Evolutionary conservation across 495 filamentous ascomycete genomes (phyloP).

Genomic region (Xylaria curta): DNA sequence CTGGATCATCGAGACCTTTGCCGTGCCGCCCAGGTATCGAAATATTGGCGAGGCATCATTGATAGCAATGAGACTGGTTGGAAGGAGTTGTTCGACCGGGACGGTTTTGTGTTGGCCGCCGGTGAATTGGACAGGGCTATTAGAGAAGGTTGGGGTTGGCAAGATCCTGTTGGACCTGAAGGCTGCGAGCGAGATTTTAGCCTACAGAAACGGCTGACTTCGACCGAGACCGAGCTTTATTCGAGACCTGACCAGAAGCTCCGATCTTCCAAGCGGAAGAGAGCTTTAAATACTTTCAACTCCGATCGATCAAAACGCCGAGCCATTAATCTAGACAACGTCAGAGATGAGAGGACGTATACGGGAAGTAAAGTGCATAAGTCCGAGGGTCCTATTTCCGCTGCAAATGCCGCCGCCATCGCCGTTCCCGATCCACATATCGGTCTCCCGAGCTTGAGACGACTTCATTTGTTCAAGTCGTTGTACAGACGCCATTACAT

Average conservation of each 20-base stretch:
- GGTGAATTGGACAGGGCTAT: constrained; percentile 89
- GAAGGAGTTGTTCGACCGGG: constrained; percentile 88
- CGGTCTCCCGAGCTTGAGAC: constrained; percentile 77
- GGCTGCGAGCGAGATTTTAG: constrained; percentile 84
- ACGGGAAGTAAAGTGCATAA: constrained; percentile 46
- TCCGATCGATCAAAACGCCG: constrained; percentile 62
- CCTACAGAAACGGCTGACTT: constrained; percentile 50
- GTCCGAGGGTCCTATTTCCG: constrained; percentile 83
- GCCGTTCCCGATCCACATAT: constrained; percentile 83
- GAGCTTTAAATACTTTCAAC: constrained; percentile 44
- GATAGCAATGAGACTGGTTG: constrained; percentile 93
- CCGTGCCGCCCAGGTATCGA: constrained; percentile 90
- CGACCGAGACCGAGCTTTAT: constrained; percentile 56
- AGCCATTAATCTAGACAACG: constrained; percentile 49
- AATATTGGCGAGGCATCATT: constrained; percentile 86
- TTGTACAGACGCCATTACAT: constrained; percentile 91
- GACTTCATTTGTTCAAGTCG: constrained; percentile 93
- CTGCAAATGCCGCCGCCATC: constrained; percentile 78
- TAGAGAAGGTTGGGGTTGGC: constrained; percentile 98
- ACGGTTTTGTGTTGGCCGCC: constrained; percentile 78
- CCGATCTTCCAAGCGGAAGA: constrained; percentile 53
- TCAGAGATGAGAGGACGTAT: constrained; percentile 44
- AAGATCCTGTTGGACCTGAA: constrained; percentile 76
- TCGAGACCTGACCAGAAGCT: constrained; percentile 46
- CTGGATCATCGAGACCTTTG: constrained; percentile 89